Evolutionary conservation across 2,329 filamentous ascomycete species (phyloP).

Genomic region (Helicocarpus griseus): DNA sequence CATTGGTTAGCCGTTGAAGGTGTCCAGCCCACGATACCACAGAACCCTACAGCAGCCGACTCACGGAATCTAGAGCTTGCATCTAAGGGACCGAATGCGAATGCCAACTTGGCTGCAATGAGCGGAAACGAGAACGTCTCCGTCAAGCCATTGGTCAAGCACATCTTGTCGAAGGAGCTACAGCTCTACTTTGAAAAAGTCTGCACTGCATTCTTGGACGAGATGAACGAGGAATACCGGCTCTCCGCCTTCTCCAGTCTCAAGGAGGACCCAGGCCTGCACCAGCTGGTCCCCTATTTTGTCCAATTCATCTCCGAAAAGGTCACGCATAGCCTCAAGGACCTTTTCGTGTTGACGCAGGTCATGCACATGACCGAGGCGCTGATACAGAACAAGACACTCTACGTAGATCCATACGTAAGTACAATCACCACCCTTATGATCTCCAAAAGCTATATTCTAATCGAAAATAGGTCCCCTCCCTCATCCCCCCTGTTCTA

Average conservation of each 20-base stretch:
- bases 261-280: slow-evolving; percentile 78
- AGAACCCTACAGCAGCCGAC: slow-evolving; percentile 85
- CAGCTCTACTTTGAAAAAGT: slow-evolving; percentile 97
- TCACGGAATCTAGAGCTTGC: slow-evolving; percentile 74
- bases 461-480: slow-evolving; percentile 40
- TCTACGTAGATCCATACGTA: slow-evolving; percentile 63
- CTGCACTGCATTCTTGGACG: slow-evolving; percentile 76
- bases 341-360: slow-evolving; percentile 77
- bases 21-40: slow-evolving; percentile 89
- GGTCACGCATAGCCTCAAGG: slow-evolving; percentile 86
- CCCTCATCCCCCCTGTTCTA: slow-evolving; percentile 74
- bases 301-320: slow-evolving; percentile 93
- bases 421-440: slow-evolving; percentile 14
- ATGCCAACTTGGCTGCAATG: slow-evolving; percentile 72
- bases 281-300: slow-evolving; percentile 94
- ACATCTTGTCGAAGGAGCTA: slow-evolving; percentile 90
- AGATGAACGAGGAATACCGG: slow-evolving; percentile 71
- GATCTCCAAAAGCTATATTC: not conserved
- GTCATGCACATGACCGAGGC: slow-evolving; percentile 87
- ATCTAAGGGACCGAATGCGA: slow-evolving; percentile 81
- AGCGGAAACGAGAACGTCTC: slow-evolving; percentile 73
- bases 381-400: slow-evolving; percentile 69
- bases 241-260: slow-evolving; percentile 79
- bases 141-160: slow-evolving; percentile 87
- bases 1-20: slow-evolving; percentile 98